Evolutionary conservation across 495 filamentous ascomycete species (phyloP).

Genomic region (Geopyxis carbonaria): DNA sequence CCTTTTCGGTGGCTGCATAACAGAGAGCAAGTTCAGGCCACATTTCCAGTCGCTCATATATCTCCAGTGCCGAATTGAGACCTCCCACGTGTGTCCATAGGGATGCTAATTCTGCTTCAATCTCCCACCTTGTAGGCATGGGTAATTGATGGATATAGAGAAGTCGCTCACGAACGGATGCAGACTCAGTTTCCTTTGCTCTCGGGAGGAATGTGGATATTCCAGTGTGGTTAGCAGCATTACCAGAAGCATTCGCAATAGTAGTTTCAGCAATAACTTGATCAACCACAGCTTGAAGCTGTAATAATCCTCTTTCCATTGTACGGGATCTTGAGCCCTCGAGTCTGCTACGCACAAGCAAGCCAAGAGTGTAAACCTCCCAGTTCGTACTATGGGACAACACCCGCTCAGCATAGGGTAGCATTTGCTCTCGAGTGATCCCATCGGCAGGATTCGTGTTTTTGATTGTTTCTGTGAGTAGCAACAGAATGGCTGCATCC

Average conservation of each 20-base stretch:
- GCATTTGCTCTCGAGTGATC: conserved; percentile 77
- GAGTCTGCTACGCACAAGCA: conserved; percentile 73
- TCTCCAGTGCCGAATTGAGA: conserved; percentile 77
- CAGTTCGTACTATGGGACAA: conserved; percentile 85
- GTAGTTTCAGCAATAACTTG: conserved; percentile 85
- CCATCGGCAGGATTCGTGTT: conserved; percentile 70
- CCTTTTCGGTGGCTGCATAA: conserved; percentile 60
- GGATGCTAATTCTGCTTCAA: conserved; percentile 82
- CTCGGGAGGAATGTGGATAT: conserved; percentile 65
- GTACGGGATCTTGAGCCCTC: conserved; percentile 75
- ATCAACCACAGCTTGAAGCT: conserved; percentile 90
- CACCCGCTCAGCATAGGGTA: conserved; percentile 78
- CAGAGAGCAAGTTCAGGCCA: conserved; percentile 94
- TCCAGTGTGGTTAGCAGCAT: conserved; percentile 20
- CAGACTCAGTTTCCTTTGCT: conserved; percentile 57
- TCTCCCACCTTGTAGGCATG: conserved; percentile 76
- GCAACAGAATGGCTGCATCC: conserved; percentile 64
- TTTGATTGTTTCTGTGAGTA: conserved; percentile 72
- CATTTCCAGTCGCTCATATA: conserved; percentile 85
- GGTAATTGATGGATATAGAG: conserved; percentile 65
- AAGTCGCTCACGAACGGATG: conserved; percentile 55
- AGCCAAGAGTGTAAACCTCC: conserved; percentile 90
- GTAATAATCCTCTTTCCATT: conserved; percentile 71
- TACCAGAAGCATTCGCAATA: conserved; percentile 10
- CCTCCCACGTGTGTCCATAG: conserved; percentile 79